A percentile compares a stretch with the other conserved stretches of the same genome.
Evolutionary conservation across 805 yeast genomes (phyloP).

Genomic region (Ogataea sp.): DNA sequence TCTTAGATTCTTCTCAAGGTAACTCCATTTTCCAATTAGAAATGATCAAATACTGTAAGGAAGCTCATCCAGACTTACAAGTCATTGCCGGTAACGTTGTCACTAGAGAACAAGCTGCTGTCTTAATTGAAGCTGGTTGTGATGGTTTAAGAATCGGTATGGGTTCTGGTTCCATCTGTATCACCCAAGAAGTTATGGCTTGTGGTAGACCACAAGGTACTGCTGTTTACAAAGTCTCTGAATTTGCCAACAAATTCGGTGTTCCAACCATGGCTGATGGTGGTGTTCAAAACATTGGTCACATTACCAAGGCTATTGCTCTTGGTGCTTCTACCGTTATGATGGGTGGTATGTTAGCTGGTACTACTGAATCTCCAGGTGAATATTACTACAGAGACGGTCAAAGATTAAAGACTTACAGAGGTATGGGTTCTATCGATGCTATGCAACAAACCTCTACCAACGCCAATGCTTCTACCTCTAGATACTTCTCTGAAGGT

Average conservation of each 20-base stretch:
- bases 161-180: slow-evolving; percentile 99
- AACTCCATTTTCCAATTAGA: slow-evolving; percentile 91
- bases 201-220: slow-evolving; percentile 99
- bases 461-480: slow-evolving; percentile 94
- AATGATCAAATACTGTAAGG: slow-evolving; percentile 88
- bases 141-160: slow-evolving; percentile 98
- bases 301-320: slow-evolving; percentile 92
- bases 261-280: slow-evolving; percentile 99
- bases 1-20: slow-evolving; percentile 95
- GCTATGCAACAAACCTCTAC: slow-evolving; percentile 91
- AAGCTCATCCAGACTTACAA: slow-evolving; percentile 68
- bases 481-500: slow-evolving; percentile 94
- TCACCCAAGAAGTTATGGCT: slow-evolving; percentile 99
- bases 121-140: slow-evolving; percentile 89
- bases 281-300: slow-evolving; percentile 98
- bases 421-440: slow-evolving; percentile 99
- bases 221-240: slow-evolving; percentile 90
- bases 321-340: slow-evolving; percentile 95
- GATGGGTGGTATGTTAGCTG: slow-evolving; percentile 99
- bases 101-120: slow-evolving; percentile 98
- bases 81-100: slow-evolving; percentile 98
- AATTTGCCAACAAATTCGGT: slow-evolving; percentile 92
- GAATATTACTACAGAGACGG: slow-evolving; percentile 97
- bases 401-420: slow-evolving; percentile 90
- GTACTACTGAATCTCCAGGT: slow-evolving; percentile 98